Conservation (phyloP, 768 basidiomycete genomes). For the Coprinopsis cinerea region DNA sequence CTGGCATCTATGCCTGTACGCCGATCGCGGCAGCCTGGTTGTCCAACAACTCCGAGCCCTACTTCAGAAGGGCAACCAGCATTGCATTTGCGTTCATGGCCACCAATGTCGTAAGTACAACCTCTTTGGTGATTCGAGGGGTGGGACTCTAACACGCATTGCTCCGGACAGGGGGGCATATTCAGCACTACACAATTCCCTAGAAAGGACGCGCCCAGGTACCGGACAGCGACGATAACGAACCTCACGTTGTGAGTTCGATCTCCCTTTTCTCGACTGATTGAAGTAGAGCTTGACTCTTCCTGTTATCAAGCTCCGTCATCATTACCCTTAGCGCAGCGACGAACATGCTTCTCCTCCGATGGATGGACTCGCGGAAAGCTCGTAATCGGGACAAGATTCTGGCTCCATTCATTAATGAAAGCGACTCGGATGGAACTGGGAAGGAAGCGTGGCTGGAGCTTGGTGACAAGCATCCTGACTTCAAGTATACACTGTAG, state of each 20-base stretch:
- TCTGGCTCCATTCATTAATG: constrained; percentile 23
- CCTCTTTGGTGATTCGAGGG: neutral
- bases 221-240: constrained; percentile 31
- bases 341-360: constrained; percentile 22
- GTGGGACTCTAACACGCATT: neutral
- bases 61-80: constrained; percentile 31
- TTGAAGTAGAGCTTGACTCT: neutral
- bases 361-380: constrained; percentile 23
- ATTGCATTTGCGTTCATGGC: constrained; percentile 29
- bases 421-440: constrained; percentile 22
- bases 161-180: constrained; percentile 27
- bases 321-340: constrained; percentile 19
- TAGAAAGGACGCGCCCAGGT: constrained; percentile 30
- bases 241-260: constrained; percentile 28
- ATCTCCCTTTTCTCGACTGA: neutral
- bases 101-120: constrained; percentile 25
- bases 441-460: constrained; percentile 27
- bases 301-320: constrained; percentile 17
- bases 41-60: constrained; percentile 32
- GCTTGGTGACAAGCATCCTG: constrained; percentile 31
- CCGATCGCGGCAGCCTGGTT: constrained; percentile 30
- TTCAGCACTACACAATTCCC: constrained; percentile 35
- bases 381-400: constrained; percentile 19
- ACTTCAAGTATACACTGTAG: constrained; percentile 27
- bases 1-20: constrained; percentile 25